Percentiles rank a stretch among this genome's conserved stretches.
Evolutionary conservation across 208 protist genomes (phyloP).

Genomic region (Crithidia expoeki): DNA sequence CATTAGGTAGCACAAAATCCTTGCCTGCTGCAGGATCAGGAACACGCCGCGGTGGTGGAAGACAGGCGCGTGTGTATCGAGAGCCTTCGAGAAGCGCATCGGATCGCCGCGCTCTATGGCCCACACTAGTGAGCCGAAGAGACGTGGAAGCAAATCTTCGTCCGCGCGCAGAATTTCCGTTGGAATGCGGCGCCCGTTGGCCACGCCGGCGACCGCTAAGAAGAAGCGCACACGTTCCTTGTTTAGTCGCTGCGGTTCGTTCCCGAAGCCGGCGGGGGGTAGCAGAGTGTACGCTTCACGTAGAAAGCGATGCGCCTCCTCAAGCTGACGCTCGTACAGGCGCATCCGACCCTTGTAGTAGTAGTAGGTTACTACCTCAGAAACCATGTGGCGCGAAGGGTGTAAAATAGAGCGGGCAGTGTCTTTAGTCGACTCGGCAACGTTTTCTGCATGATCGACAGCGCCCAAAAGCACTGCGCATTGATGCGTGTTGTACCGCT

Average conservation of each 20-base stretch:
- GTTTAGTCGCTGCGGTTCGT: slow-evolving; percentile 65
- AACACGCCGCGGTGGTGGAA: slow-evolving; percentile 78
- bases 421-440: slow-evolving; percentile 41
- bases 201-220: slow-evolving; percentile 63
- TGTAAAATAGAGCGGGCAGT: slow-evolving; percentile 59
- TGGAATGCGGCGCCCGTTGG: slow-evolving; percentile 53
- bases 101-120: slow-evolving; percentile 66
- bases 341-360: slow-evolving; percentile 80
- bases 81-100: slow-evolving; percentile 42
- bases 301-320: slow-evolving; percentile 55
- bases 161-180: slow-evolving; percentile 47
- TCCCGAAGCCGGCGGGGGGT: slow-evolving; percentile 61
- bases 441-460: slow-evolving; percentile 65
- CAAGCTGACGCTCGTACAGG: slow-evolving; percentile 67
- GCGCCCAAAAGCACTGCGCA: slow-evolving; percentile 66
- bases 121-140: slow-evolving; percentile 54
- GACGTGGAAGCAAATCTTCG: slow-evolving; percentile 44
- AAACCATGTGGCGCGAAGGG: slow-evolving; percentile 83
- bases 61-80: slow-evolving; percentile 50
- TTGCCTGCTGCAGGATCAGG: slow-evolving; percentile 63
- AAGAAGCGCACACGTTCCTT: slow-evolving; percentile 85
- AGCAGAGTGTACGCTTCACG: slow-evolving; percentile 67
- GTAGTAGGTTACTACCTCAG: slow-evolving; percentile 79
- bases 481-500: slow-evolving; percentile 84
- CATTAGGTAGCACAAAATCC: slow-evolving; percentile 65